A percentile compares a stretch with the other conserved stretches of the same genome.
Evolutionary conservation across 495 filamentous ascomycete genomes (phyloP).

Genomic region (Cetradonia linearis): DNA sequence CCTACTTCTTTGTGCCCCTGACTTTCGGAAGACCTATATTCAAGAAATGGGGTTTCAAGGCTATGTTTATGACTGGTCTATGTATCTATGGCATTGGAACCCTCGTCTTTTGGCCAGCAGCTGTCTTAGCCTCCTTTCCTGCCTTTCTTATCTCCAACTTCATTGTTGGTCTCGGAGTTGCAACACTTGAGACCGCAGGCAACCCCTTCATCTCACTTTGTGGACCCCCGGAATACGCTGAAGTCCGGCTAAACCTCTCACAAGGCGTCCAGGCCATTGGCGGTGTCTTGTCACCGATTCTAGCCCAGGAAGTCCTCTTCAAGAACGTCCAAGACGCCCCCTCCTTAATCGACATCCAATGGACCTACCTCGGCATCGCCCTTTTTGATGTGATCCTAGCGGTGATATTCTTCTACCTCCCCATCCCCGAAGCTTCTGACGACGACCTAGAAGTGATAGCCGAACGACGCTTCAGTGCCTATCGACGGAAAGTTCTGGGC

Average conservation of each 20-base stretch:
- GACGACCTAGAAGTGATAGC: slow-evolving; percentile 49
- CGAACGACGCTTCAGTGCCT: slow-evolving; percentile 41
- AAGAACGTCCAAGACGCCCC: slow-evolving; percentile 39
- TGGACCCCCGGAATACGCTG: slow-evolving; percentile 54
- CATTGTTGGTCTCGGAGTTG: slow-evolving; percentile 54
- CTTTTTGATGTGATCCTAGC: slow-evolving; percentile 56
- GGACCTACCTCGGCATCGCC: slow-evolving; percentile 60
- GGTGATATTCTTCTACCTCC: slow-evolving; percentile 53
- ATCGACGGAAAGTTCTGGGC: slow-evolving; percentile 36
- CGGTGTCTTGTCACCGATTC: slow-evolving; percentile 48
- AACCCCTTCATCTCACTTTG: slow-evolving; percentile 62
- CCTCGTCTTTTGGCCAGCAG: slow-evolving; percentile 64
- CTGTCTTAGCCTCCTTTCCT: slow-evolving; percentile 54
- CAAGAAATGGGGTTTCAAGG: slow-evolving; percentile 56
- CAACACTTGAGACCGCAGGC: slow-evolving; percentile 52
- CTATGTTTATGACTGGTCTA: slow-evolving; percentile 54
- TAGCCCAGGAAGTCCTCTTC: slow-evolving; percentile 55
- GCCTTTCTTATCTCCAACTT: slow-evolving; percentile 59
- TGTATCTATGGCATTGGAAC: slow-evolving; percentile 54
- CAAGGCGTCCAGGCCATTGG: slow-evolving; percentile 62
- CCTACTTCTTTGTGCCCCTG: slow-evolving; percentile 50
- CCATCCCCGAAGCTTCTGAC: slow-evolving; percentile 58
- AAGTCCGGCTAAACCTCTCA: slow-evolving; percentile 55
- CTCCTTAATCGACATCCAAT: slow-evolving; percentile 55
- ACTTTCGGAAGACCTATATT: slow-evolving; percentile 48